Conservation (phyloP, 768 basidiomycete species). For the Xerocomus potaroensis region DNA sequence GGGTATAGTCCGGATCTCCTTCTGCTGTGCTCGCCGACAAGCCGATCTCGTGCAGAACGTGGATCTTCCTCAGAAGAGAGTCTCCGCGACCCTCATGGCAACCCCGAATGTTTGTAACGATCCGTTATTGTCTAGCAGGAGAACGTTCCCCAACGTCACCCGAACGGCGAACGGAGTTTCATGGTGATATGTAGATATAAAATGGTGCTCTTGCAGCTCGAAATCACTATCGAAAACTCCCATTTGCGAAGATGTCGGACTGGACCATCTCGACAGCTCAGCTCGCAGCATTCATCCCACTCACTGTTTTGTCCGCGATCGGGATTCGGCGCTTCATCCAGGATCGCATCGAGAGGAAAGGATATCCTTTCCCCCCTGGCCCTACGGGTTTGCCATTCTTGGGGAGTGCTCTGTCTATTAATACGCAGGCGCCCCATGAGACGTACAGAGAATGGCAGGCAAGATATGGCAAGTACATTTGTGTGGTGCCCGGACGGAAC, state of each 20-base stretch:
- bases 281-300: slow-evolving; percentile 2
- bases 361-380: slow-evolving; percentile 17
- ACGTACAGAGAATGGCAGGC: slow-evolving; percentile 18
- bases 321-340: slow-evolving; percentile 2
- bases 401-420: slow-evolving; percentile 16
- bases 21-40: no score
- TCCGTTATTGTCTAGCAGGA: no score
- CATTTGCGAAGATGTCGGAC: no score
- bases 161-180: no score
- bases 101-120: no score
- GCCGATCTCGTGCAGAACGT: no score
- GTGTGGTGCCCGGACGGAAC: background rate
- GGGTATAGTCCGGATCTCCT: no score
- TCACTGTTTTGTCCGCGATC: background rate
- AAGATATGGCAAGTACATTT: slow-evolving; percentile 12
- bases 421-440: slow-evolving; percentile 10
- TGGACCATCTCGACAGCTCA: slow-evolving; percentile 4
- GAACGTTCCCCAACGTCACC: no score
- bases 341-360: slow-evolving; percentile 9
- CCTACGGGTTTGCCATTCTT: slow-evolving; percentile 17
- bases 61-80: no score
- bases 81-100: no score
- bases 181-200: no score
- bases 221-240: background rate
- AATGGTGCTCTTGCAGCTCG: background rate